These are phyloP conservation scores for Lecanicillium sp. DNA, from an alignment of 2,329 filamentous ascomycete species.

Conservation along the genomic window DNA sequence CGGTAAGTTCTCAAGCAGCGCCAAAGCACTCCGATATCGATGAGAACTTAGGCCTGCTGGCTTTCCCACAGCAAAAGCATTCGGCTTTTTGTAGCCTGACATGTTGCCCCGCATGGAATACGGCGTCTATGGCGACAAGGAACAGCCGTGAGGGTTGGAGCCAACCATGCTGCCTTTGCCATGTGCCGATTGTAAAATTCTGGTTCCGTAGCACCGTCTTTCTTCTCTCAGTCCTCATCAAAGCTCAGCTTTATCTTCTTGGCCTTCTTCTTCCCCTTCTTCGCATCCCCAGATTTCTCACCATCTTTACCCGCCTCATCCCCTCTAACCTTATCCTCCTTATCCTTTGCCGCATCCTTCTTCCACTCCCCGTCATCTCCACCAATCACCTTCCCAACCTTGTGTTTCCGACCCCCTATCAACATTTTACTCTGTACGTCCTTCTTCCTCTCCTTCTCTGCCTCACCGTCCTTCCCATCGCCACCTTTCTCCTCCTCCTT, in stretches of 20 bases:
- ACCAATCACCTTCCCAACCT: constrained; percentile 45
- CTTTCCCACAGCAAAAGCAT: too few relatives aligned
- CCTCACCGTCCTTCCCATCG: constrained; percentile 22
- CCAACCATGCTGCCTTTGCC: too few relatives aligned
- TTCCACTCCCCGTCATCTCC: constrained; percentile 18
- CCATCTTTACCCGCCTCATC: constrained; percentile 19
- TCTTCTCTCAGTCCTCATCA: constrained; percentile 44
- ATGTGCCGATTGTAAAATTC: too few relatives aligned
- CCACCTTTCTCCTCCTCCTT: constrained; percentile 13
- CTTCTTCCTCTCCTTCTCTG: constrained; percentile 19
- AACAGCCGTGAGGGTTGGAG: too few relatives aligned
- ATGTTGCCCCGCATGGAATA: too few relatives aligned
- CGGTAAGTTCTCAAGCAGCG: too few relatives aligned
- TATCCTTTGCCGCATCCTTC: constrained; percentile 23
- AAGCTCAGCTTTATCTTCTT: constrained; percentile 66
- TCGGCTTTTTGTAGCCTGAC: too few relatives aligned
- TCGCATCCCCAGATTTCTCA: constrained; percentile 18
- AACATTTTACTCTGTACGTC: constrained; percentile 24
- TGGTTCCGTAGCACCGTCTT: background rate
- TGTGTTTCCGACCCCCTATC: constrained; percentile 46
- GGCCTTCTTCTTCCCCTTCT: constrained; percentile 44
- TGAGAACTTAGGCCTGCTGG: too few relatives aligned
- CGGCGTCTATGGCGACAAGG: too few relatives aligned
- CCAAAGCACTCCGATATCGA: too few relatives aligned
- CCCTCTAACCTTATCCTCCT: constrained; percentile 18